Evolutionary conservation across 2,329 filamentous ascomycete species (phyloP).

Genomic region (Colletotrichum sp.): DNA sequence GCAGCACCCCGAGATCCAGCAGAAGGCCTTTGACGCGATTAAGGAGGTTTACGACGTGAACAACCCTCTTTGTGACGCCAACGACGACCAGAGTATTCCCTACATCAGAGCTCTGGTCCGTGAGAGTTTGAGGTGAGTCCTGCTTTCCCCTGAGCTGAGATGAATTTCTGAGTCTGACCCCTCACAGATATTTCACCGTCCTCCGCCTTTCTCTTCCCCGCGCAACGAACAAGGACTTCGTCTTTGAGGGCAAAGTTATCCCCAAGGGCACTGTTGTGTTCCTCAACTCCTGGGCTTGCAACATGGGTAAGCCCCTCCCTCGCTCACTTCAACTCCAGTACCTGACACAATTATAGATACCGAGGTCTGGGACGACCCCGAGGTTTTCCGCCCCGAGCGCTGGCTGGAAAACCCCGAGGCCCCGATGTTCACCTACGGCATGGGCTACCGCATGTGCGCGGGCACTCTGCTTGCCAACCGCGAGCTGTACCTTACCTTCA

Average conservation of each 20-base stretch:
- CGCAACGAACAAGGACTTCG: constrained; percentile 37
- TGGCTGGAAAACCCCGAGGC: constrained; percentile 44
- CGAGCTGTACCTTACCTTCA: constrained; percentile 57
- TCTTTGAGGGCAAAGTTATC: constrained; percentile 31
- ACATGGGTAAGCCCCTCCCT: constrained; percentile 33
- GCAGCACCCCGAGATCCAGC: constrained; percentile 30
- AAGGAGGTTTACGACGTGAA: constrained; percentile 70
- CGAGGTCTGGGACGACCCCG: constrained; percentile 67
- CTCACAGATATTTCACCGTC: constrained; percentile 64
- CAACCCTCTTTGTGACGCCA: constrained; percentile 77
- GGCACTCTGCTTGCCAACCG: constrained; percentile 59
- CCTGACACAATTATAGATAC: constrained; percentile 43
- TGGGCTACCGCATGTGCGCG: constrained; percentile 59
- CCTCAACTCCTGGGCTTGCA: constrained; percentile 34
- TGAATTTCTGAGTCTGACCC: constrained; percentile 24
- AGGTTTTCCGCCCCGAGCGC: constrained; percentile 60
- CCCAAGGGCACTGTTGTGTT: constrained; percentile 56
- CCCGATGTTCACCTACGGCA: constrained; percentile 59
- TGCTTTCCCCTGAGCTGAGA: background rate
- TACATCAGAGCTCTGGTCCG: constrained; percentile 82
- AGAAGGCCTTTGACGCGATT: constrained; percentile 29
- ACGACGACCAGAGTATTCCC: constrained; percentile 76
- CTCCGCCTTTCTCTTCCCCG: constrained; percentile 70
- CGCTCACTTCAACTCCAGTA: no score
- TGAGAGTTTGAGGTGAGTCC: constrained; percentile 61